Evolutionary conservation across 257 asterid genomes (phyloP).

Genomic region (Cynanchum wilfordii): DNA sequence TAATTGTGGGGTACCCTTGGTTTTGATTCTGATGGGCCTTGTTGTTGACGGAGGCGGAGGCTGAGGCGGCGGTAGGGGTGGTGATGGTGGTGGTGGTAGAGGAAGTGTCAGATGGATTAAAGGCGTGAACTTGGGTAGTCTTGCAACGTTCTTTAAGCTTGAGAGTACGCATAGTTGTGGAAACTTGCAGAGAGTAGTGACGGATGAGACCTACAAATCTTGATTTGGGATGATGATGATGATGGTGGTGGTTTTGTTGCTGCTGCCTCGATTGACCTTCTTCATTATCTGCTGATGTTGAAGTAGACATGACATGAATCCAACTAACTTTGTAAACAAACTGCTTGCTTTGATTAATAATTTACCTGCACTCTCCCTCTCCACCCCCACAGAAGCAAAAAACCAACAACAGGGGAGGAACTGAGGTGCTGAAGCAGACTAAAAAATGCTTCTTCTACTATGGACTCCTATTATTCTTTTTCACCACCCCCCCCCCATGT

Average conservation of each 20-base stretch:
- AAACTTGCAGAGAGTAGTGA: slow-evolving; percentile 27
- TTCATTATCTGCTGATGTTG: slow-evolving; percentile 30
- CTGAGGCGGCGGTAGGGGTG: neutral
- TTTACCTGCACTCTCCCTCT: slow-evolving; percentile 25
- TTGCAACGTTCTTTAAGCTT: slow-evolving; percentile 52
- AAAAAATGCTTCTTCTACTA: slow-evolving; percentile 5
- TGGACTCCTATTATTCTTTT: slow-evolving; percentile 1
- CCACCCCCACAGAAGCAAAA: slow-evolving; percentile 3
- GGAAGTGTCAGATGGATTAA: slow-evolving; percentile 29
- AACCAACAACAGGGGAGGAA: neutral
- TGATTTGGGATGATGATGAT: slow-evolving; percentile 24
- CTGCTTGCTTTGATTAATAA: slow-evolving; percentile 2
- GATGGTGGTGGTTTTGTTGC: neutral
- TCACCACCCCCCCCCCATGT: neutral
- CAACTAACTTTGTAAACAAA: neutral
- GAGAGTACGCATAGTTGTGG: slow-evolving; percentile 33
- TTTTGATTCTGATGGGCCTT: slow-evolving; percentile 15
- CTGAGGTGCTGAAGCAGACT: slow-evolving; percentile 23
- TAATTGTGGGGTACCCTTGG: slow-evolving; percentile 33
- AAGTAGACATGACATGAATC: slow-evolving; percentile 43
- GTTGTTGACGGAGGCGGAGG: neutral
- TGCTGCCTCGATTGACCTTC: slow-evolving; percentile 18
- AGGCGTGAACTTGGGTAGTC: slow-evolving; percentile 52
- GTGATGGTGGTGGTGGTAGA: slow-evolving; percentile 12
- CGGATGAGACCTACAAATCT: slow-evolving; percentile 47